Base-by-base conservation (phyloP, 129 eudicot species). In the Gnaphalium uliginosum region DNA sequence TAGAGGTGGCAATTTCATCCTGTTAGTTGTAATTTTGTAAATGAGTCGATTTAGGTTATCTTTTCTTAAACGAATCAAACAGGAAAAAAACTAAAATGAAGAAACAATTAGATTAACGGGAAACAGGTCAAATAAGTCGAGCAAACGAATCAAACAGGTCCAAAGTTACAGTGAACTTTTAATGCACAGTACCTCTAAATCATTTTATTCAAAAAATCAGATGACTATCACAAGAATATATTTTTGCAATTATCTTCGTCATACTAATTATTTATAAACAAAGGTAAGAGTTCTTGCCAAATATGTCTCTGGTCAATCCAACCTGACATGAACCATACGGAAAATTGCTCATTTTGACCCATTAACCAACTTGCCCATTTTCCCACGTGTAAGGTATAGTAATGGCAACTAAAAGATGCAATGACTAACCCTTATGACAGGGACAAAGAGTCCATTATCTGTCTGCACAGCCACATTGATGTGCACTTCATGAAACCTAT, bases 381-480 rank as follows among this genome's bases (percentile, higher is more conserved):
- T 53, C 8, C 19, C 63, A 10, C 46, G 14, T 46, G n/a, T 22
- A 57, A 21, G 25, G 17, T 7, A 57, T 27, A 71, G 14, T 24
- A 26, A 67, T 14, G 51, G 21, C 37, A 41, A 59, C 26, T 10
- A 57, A 65, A 57, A 19, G 67, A 63, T 53, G 39, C 25, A 27
- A 72, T 46, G 61, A 81, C 90, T 50, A 65, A 95, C 97, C 89
- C 87, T 84, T 60, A 95, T 65, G 43, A 95, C 94, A 39, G 99
- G 99, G 62, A 95, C 99, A 78, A 75, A 91, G 32, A 95, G 82
- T 43, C 99, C 99, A 83, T 95, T 89, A 26, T 95, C 99, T 8
- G 99, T 95, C 81, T 95, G 99, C 78, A 91, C 99, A n/a, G 99
- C 99, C 24, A 95, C 99, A 82, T 95, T 95, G 73, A 95, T 86